Evolutionary conservation across 2,329 filamentous ascomycete genomes (phyloP).

Genomic region (Tolypocladium guangdongense): DNA sequence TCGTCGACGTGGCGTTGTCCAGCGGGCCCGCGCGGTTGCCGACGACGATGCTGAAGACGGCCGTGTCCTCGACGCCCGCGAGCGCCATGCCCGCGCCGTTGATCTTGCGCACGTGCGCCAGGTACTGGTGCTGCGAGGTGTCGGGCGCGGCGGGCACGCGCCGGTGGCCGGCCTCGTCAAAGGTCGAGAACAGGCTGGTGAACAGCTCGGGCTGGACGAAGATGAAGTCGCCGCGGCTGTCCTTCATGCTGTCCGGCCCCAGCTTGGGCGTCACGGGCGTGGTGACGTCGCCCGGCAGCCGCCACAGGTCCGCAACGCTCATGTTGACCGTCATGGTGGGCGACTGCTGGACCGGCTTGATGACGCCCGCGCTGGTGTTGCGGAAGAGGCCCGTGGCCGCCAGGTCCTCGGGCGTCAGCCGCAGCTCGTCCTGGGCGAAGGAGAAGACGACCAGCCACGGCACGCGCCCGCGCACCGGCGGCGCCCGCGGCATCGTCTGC

Average conservation of each 20-base stretch:
- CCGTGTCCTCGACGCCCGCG: conserved; percentile 21
- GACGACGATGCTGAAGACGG: conserved; percentile 23
- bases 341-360: conserved; percentile 3
- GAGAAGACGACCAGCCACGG: conserved; percentile 30
- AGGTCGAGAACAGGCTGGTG: conserved; percentile 12
- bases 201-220: conserved; percentile 16
- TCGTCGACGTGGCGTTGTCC: conserved; percentile 11
- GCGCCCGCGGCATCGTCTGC: neutral
- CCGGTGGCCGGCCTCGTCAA: neutral
- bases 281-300: neutral
- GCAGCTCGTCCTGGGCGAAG: conserved; percentile 22
- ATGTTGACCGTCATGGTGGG: conserved; percentile 7
- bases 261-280: neutral
- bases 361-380: conserved; percentile 1
- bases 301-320: conserved; percentile 5
- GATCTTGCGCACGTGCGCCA: conserved; percentile 29
- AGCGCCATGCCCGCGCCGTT: conserved; percentile 26
- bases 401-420: conserved; percentile 9
- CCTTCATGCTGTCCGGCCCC: neutral
- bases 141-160: conserved; percentile 3
- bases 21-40: conserved; percentile 21
- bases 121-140: conserved; percentile 15
- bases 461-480: conserved; percentile 11
- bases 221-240: conserved; percentile 14
- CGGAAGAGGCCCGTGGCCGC: neutral